A percentile compares a stretch with the other conserved stretches of the same genome.
Evolutionary conservation across 441 rosid species (phyloP).

Genomic region (Jatropha podagrica): DNA sequence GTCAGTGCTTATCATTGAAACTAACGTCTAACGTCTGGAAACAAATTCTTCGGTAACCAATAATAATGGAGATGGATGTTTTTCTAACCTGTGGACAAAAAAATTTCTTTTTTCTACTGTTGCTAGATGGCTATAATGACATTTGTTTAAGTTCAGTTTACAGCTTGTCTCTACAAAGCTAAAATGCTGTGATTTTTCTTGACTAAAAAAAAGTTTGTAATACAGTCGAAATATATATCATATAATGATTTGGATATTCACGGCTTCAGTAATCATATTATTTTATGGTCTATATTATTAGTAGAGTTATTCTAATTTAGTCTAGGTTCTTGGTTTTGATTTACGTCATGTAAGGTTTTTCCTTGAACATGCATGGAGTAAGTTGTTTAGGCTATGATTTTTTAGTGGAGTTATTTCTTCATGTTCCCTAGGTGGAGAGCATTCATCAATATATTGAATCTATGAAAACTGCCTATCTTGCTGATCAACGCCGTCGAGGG

Average conservation of each 20-base stretch:
- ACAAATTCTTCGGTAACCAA: not conserved
- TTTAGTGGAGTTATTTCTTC: slow-evolving; percentile 8
- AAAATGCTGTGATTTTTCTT: not conserved
- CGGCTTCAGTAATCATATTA: not conserved
- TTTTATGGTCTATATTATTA: not conserved
- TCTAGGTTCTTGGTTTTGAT: slow-evolving; percentile 2
- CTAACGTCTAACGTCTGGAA: not conserved
- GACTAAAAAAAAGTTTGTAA: too few species aligned
- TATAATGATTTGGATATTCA: not conserved
- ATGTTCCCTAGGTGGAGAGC: slow-evolving; percentile 68
- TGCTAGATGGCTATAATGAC: not conserved
- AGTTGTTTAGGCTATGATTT: not conserved
- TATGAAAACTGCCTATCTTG: slow-evolving; percentile 88
- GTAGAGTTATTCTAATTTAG: not conserved
- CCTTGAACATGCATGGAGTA: not conserved
- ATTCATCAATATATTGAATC: slow-evolving; percentile 94
- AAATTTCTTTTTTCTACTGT: not conserved
- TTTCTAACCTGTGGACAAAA: not conserved
- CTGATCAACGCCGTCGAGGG: slow-evolving; percentile 90
- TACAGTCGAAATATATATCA: not conserved
- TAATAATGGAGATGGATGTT: not conserved
- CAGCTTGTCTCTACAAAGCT: not conserved
- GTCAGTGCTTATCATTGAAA: not conserved
- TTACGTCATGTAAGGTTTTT: not conserved
- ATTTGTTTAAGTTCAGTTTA: not conserved